Evolutionary conservation across 371 early-diverging fungal species (phyloP).

Genomic region (Funneliformis caledonium): DNA sequence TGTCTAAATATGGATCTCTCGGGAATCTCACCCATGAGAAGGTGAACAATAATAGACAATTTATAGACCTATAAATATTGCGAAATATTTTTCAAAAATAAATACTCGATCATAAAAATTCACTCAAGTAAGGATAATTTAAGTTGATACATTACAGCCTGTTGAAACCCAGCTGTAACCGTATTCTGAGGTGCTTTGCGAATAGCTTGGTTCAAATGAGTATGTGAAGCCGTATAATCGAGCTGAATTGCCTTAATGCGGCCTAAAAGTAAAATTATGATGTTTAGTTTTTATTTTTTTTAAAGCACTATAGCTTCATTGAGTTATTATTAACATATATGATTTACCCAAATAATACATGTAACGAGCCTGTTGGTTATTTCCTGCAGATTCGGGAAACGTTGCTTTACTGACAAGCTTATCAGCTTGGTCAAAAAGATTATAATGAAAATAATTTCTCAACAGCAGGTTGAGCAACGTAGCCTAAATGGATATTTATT

Average conservation of each 20-base stretch:
- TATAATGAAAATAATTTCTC: conserved; percentile 89
- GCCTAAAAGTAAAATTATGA: conserved; percentile 45
- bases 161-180: conserved; percentile 92
- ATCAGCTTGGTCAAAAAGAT: conserved; percentile 95
- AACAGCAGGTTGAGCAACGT: conserved; percentile 88
- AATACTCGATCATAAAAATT: neutral
- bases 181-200: conserved; percentile 93
- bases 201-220: conserved; percentile 88
- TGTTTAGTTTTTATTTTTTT: neutral
- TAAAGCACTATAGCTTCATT: neutral
- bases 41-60: conserved; percentile 92
- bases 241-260: conserved; percentile 95
- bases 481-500: conserved; percentile 59
- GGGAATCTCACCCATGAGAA: conserved; percentile 97
- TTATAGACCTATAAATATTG: conserved; percentile 72
- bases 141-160: conserved; percentile 62
- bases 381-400: conserved; percentile 91
- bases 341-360: conserved; percentile 84
- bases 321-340: conserved; percentile 1
- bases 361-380: conserved; percentile 93
- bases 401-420: conserved; percentile 90
- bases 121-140: neutral
- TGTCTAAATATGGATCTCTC: conserved; percentile 91
- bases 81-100: neutral
- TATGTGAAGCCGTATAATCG: conserved; percentile 91